Evolutionary conservation across 83 land plant species (phyloP).

Genomic region (Picea abies): DNA sequence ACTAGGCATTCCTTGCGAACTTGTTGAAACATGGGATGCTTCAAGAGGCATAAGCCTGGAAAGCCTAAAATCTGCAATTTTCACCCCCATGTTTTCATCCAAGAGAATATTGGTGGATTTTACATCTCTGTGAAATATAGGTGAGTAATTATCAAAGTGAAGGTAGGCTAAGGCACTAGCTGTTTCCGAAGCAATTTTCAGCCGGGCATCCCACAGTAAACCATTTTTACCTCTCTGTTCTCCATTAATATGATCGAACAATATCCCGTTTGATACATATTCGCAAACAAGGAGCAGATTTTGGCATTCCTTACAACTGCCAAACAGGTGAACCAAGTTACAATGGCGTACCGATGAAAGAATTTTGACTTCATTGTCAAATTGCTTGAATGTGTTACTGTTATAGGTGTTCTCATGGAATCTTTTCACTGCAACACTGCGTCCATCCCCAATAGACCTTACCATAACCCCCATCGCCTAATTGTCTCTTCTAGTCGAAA

Average conservation of each 20-base stretch:
- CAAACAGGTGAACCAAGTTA: too few species aligned
- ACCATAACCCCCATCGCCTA: too few species aligned
- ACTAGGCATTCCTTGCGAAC: constrained; percentile 18
- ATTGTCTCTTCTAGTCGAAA: constrained; percentile 41
- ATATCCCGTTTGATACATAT: constrained; percentile 20
- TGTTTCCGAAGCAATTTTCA: constrained; percentile 15
- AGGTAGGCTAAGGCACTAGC: constrained; percentile 13
- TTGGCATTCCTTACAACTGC: constrained; percentile 10
- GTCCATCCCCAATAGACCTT: constrained; percentile 74
- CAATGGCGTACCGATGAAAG: constrained; percentile 3
- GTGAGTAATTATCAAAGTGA: not conserved
- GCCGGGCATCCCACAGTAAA: constrained; percentile 5
- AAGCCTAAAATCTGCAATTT: constrained; percentile 25
- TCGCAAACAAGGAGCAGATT: too few species aligned
- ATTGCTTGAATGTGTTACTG: constrained; percentile 60
- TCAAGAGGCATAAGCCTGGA: constrained; percentile 17
- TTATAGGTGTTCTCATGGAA: constrained; percentile 55
- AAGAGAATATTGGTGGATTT: constrained; percentile 20
- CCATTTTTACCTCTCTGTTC: not conserved
- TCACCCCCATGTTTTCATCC: constrained; percentile 18
- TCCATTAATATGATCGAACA: constrained; percentile 17
- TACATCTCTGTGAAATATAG: constrained; percentile 21
- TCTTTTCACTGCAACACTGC: constrained; percentile 73
- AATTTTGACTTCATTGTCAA: constrained; percentile 15
- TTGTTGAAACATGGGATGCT: not conserved